These are phyloP conservation scores for Haplosporangium gracile DNA, from an alignment of 192 early-diverging fungal genomes.

Conservation along the genomic window DNA sequence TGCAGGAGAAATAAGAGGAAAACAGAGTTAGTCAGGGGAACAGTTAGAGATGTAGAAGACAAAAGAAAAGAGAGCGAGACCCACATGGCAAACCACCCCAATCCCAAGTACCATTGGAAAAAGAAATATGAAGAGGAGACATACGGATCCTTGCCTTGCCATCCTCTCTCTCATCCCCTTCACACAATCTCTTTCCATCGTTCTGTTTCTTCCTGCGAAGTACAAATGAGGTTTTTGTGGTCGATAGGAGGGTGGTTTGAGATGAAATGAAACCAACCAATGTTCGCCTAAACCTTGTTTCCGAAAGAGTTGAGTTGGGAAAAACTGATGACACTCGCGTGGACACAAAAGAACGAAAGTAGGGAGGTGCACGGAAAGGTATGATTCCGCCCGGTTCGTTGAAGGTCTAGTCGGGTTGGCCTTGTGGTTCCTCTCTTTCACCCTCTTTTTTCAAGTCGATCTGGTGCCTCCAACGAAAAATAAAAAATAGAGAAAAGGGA, in stretches of 20 bases:
- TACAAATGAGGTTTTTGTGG: not conserved
- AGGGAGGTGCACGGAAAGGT: too few relatives aligned
- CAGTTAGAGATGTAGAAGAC: not conserved
- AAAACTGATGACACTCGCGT: not conserved
- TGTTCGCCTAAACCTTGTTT: conserved; percentile 1
- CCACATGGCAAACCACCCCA: not conserved
- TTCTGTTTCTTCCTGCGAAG: not conserved
- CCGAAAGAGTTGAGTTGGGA: not conserved
- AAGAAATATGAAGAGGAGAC: not conserved
- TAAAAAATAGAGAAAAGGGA: not conserved
- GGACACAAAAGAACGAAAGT: not conserved
- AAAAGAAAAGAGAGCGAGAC: not conserved
- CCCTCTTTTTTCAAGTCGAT: not conserved
- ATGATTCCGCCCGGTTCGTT: not conserved
- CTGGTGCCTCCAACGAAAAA: not conserved
- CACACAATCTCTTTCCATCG: not conserved
- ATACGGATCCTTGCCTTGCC: not conserved
- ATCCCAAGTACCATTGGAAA: not conserved
- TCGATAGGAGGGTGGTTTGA: too few relatives aligned
- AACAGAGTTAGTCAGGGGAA: not conserved
- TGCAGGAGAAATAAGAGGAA: not conserved
- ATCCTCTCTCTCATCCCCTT: not conserved
- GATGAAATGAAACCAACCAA: not conserved
- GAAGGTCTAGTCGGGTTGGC: not conserved
- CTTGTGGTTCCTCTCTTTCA: not conserved